A percentile compares a stretch with the other conserved stretches of the same genome.
Conservation (phyloP, 345 rosid species). For the Eutrema japonicum region DNA sequence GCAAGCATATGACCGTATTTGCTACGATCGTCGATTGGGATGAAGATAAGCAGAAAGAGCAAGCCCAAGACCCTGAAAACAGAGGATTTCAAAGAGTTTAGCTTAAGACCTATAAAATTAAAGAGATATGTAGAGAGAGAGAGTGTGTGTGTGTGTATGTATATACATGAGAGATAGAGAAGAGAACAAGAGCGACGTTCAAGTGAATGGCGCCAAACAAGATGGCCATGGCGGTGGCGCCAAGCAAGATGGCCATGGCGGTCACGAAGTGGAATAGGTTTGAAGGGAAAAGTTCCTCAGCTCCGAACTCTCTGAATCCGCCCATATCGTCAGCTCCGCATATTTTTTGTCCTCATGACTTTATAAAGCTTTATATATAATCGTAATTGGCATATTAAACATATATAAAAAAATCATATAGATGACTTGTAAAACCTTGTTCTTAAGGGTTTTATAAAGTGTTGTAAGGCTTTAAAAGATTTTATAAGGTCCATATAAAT, state of each 20-base stretch:
- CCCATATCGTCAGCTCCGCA: conserved; percentile 35
- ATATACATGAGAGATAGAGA: conserved; percentile 53
- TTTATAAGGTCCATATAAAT: no score
- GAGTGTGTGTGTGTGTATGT: background rate
- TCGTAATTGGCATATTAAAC: no score
- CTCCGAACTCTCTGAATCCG: conserved; percentile 46
- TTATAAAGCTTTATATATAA: no score
- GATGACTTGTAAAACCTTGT: no score
- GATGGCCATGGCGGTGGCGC: conserved; percentile 50
- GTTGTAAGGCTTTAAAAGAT: no score
- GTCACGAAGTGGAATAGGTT: conserved; percentile 44
- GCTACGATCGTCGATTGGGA: conserved; percentile 67
- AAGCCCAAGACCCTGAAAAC: conserved; percentile 58
- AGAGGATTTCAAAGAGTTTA: conserved; percentile 27
- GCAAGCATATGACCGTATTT: conserved; percentile 64
- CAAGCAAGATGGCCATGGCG: conserved; percentile 66
- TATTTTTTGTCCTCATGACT: no score
- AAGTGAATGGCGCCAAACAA: conserved; percentile 80
- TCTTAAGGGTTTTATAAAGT: no score
- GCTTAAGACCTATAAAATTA: background rate
- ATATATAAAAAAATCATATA: no score
- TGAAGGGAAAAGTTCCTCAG: conserved; percentile 47
- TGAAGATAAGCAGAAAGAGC: conserved; percentile 62
- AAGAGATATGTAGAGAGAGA: background rate
- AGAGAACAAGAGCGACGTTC: conserved; percentile 54